Evolutionary conservation across 2,329 filamentous ascomycete genomes (phyloP), one percentile per base, ranked within the genome.

Genomic region (Penicillium sp.): DNA sequence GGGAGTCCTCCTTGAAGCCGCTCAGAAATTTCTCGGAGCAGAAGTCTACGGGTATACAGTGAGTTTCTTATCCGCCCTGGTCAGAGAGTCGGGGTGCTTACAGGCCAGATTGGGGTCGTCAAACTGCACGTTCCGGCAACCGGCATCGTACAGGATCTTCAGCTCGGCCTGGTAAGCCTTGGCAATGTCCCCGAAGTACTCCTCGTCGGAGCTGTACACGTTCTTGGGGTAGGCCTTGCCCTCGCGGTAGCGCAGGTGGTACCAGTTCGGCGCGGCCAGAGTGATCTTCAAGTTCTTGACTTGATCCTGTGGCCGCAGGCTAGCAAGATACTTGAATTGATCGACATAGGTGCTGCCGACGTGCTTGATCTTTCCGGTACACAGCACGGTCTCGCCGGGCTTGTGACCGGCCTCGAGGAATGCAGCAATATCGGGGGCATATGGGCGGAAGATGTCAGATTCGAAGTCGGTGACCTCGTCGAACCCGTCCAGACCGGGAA

Each of bases 21-120:
- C 77, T 68, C 23, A 85, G 75, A 77, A 87, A 87, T 60, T 81
- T 79, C 41, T 84, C 72, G 14, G 80, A 84, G 67, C 84, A 87
- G 65, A 87, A 87, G 63, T 87, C 81, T 84, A 39, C n/a, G 4
- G 3, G 7, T 6, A 14, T 19, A 41, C 54, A 23, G 7, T 23
- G 11, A 23, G 7, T 7, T 11, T 27, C 6, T 27, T 13, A 27
- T n/a, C 5, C 4, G 11, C 11, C 5, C 11, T n/a, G 11, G 25
- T 27, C 25, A n/a, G 11, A n/a, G n/a, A n/a, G n/a, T 7, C 14
- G 5, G 25, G 14, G 11, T 4, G 19, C 50, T 55, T 64, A 83
- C 80, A 84, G 10, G 80, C 80, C 62, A 85, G 74, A 41, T 80
- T 79, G 1, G 80, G 81, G 57, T 84, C 81, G 48, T 84, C 81